phyloP scores from a whole-genome alignment of 148 eudicot species.

The Cornus florida region DNA sequence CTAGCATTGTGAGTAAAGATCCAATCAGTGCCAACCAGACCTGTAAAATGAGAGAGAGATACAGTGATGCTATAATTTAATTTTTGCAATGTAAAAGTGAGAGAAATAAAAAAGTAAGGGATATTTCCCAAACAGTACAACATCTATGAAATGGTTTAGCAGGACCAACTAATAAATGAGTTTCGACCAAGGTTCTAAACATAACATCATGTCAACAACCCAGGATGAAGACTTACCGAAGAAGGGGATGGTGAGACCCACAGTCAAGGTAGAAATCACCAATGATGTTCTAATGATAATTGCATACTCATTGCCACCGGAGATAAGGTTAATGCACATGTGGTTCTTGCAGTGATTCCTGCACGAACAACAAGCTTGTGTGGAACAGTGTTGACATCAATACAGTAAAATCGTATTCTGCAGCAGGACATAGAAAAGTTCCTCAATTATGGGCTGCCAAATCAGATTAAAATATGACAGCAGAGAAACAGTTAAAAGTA shows the following conservation, averaged over 20 bases:
- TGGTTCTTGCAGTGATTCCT: constrained; percentile 44
- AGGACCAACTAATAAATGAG: neutral
- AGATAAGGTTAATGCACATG: constrained; percentile 55
- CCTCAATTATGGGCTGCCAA: neutral
- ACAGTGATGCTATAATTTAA: neutral
- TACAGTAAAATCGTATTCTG: constrained; percentile 51
- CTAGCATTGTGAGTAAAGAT: constrained; percentile 84
- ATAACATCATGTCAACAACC: neutral
- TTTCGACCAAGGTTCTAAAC: neutral
- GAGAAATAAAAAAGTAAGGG: neutral
- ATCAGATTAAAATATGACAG: neutral
- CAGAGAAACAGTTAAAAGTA: neutral
- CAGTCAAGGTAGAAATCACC: constrained; percentile 67
- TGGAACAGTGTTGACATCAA: constrained; percentile 64
- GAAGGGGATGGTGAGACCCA: constrained; percentile 75
- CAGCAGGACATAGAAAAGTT: constrained; percentile 4
- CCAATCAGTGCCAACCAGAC: constrained; percentile 91
- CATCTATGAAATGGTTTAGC: neutral
- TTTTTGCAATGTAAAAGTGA: neutral
- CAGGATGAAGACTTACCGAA: constrained; percentile 56
- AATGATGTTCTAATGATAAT: constrained; percentile 79
- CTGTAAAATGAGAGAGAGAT: constrained; percentile 30
- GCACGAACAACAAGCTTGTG: constrained; percentile 63
- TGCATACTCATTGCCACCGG: constrained; percentile 89
- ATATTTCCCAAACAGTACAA: neutral